Percentiles rank a stretch among this genome's conserved stretches.
Evolutionary conservation across 1,284 basidiomycete species (phyloP).

Genomic region (Ustilago vetiveriae): DNA sequence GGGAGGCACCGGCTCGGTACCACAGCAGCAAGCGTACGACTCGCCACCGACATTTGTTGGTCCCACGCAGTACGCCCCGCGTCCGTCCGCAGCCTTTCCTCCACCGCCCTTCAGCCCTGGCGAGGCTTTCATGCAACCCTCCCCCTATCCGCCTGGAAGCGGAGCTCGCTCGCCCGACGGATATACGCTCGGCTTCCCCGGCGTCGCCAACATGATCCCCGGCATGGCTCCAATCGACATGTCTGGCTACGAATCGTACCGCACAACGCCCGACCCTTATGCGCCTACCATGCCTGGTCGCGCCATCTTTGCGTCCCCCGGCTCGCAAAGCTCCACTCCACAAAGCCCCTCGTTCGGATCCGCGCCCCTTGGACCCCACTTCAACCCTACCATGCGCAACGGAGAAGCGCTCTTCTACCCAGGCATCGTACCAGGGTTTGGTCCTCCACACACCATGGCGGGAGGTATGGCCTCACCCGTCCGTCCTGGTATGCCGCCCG

Average conservation of each 20-base stretch:
- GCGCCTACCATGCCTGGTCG: conserved; percentile 47
- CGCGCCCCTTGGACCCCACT: conserved; percentile 17
- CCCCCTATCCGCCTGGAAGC: conserved; percentile 29
- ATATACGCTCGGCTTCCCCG: conserved; percentile 25
- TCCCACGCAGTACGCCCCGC: conserved; percentile 19
- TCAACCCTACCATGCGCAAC: conserved; percentile 31
- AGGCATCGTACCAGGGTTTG: conserved; percentile 26
- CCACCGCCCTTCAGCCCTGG: conserved; percentile 33
- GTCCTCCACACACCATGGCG: conserved; percentile 13
- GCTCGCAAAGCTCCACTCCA: conserved; percentile 43
- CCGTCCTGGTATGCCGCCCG: conserved; percentile 26
- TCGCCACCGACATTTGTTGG: conserved; percentile 23
- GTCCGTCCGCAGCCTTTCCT: conserved; percentile 32
- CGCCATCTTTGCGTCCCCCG: conserved; percentile 44
- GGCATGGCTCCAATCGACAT: conserved; percentile 45
- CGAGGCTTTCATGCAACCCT: conserved; percentile 36
- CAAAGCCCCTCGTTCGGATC: conserved; percentile 47
- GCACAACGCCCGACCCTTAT: conserved; percentile 55
- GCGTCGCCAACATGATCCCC: conserved; percentile 28
- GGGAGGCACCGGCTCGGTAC: neutral
- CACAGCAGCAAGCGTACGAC: conserved; percentile 13
- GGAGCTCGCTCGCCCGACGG: conserved; percentile 43
- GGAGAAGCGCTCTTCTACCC: conserved; percentile 43
- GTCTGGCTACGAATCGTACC: conserved; percentile 52
- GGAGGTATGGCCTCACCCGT: conserved; percentile 25